Conservation (phyloP, 108 stramenopile genomes). For the Cafeteria roenbergensis region DNA sequence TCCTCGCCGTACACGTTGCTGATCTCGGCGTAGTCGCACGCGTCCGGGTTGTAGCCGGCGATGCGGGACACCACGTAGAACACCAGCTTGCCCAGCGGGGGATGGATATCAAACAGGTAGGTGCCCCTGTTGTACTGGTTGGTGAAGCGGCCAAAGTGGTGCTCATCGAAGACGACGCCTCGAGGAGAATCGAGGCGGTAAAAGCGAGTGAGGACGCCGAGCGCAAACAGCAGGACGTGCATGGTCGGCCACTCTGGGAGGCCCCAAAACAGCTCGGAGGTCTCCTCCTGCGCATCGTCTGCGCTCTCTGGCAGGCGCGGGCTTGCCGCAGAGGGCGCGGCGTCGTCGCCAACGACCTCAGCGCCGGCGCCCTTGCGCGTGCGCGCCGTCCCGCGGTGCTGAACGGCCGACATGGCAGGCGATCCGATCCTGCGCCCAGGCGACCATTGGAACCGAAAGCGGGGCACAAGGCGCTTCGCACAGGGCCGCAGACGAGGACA, state of each 20-base stretch:
- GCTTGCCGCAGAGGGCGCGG: too few species aligned
- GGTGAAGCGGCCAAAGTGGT: conserved; percentile 1
- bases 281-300: too few species aligned
- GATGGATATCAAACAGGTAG: conserved; percentile 3
- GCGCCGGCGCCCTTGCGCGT: too few species aligned
- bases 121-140: conserved; percentile 1
- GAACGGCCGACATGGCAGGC: too few species aligned
- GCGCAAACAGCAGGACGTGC: not conserved
- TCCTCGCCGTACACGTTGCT: not conserved
- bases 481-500: too few species aligned
- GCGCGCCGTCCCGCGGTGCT: too few species aligned
- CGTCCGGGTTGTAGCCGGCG: conserved; percentile 1
- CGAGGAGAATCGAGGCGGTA: not conserved
- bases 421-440: too few species aligned
- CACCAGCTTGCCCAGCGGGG: conserved; percentile 2
- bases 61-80: not conserved
- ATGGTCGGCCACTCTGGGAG: not conserved
- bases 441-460: too few species aligned
- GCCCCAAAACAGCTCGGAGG: too few species aligned
- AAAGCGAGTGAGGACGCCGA: conserved; percentile 1
- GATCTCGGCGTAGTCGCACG: not conserved
- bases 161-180: conserved; percentile 7
- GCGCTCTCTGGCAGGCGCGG: too few species aligned
- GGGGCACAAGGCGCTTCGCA: too few species aligned
- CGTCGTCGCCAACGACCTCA: too few species aligned